Evolutionary conservation across 2,329 filamentous ascomycete genomes (phyloP), one percentile per base, ranked within the genome.

Genomic region (Sclerotinia glacialis): DNA sequence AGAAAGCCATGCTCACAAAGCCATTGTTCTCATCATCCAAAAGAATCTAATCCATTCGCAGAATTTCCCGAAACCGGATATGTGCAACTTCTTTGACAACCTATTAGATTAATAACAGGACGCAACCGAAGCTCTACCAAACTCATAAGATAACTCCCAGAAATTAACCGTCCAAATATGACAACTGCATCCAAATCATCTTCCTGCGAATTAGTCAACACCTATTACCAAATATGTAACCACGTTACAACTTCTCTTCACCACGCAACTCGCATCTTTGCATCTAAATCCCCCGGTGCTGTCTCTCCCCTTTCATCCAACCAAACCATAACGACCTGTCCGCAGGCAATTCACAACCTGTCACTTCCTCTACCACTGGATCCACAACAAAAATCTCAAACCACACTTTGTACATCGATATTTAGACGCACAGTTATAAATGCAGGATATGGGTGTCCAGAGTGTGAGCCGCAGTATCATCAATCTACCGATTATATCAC

Each of bases 401-500:
- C 42, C 18, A 31, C 31, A 31, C 42, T 55, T 37, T 65, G 62
- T 11, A 18, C 18, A 11, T 55, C 53, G 21, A n/a, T 59, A 8
- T 4, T 28, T 1, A n/a, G 28, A n/a, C 62, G 42, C 16, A 59
- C 52, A 28, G n/a, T 31, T 3, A 56, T 65, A 26, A 65, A 65
- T 65, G 31, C 40, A 28, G 62, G 40, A 18, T 65, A 65, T 28
- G 52, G 52, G 21, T 65, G 62, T n/a, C 62, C 62, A 47, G 52
- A 59, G n/a, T 65, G 62, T 46, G 62, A 65, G 23, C 62, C 52
- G 5, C 42, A 65, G n/a, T 58, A 58, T 46, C 62, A 65, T 46
- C 40, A 6, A 40, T 37, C 42, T n/a, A 56, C n/a, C 11, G 52
- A 58, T 47, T 37, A 40, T 59, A n/a, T 42, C 14, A 16, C 28